Percentiles rank a stretch among this genome's conserved stretches.
These are phyloP conservation scores for Senna tora DNA, from an alignment of 306 rosid genomes.

Conservation along the genomic window DNA sequence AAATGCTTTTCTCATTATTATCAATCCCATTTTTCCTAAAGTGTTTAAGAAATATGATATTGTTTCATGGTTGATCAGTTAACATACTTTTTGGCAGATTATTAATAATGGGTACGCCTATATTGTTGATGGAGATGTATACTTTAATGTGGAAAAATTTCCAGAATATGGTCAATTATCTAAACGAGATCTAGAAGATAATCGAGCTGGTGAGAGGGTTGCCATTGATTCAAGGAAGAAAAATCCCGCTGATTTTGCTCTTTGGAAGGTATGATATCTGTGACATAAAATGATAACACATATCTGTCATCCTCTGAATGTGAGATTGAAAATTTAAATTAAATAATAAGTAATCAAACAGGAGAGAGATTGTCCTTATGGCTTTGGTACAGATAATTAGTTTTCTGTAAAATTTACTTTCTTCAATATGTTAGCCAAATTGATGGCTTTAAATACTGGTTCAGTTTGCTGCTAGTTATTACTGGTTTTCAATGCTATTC, in stretches of 20 bases:
- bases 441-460: slow-evolving; percentile 11
- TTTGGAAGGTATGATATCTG: slow-evolving; percentile 77
- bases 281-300: slow-evolving; percentile 11
- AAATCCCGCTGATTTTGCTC: slow-evolving; percentile 97
- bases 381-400: slow-evolving; percentile 9
- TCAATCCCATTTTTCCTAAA: slow-evolving; percentile 20
- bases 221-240: slow-evolving; percentile 89
- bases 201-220: slow-evolving; percentile 97
- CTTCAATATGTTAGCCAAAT: slow-evolving; percentile 11
- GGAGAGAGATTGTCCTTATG: background rate
- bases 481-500: slow-evolving; percentile 29
- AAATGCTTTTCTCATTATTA: slow-evolving; percentile 22
- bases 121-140: slow-evolving; percentile 83
- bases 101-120: slow-evolving; percentile 87
- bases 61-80: slow-evolving; percentile 37
- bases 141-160: slow-evolving; percentile 77
- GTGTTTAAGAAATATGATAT: slow-evolving; percentile 25
- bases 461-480: slow-evolving; percentile 30
- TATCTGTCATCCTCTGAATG: background rate
- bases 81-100: slow-evolving; percentile 65
- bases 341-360: background rate
- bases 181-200: slow-evolving; percentile 84
- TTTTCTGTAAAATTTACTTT: slow-evolving; percentile 25
- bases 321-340: background rate
- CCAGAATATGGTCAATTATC: slow-evolving; percentile 87